Percentiles rank a stretch among this genome's conserved stretches.
These are phyloP conservation scores for Sarcodon sp. DNA, from an alignment of 768 basidiomycete species.

Conservation along the genomic window DNA sequence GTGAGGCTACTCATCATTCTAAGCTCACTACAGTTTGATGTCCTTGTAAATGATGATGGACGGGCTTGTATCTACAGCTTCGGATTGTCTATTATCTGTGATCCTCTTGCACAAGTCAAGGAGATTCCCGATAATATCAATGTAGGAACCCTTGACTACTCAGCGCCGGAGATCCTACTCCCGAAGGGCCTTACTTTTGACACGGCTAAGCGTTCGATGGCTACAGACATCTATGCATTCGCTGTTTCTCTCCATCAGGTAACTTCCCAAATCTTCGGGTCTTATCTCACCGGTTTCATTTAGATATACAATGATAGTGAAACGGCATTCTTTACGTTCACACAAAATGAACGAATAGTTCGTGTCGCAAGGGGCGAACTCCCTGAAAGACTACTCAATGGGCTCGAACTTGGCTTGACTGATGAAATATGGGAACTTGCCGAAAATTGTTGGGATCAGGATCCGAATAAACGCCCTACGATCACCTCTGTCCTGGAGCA, in stretches of 20 bases:
- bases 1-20: too few species aligned
- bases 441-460: slow-evolving; percentile 3
- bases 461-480: neutral
- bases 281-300: neutral
- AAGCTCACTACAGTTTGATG: too few species aligned
- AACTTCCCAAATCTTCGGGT: neutral
- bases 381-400: neutral
- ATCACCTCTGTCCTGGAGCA: neutral
- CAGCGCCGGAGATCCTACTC: slow-evolving; percentile 11
- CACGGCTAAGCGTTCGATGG: neutral
- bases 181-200: neutral
- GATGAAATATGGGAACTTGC: slow-evolving; percentile 2
- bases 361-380: slow-evolving; percentile 1
- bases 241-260: slow-evolving; percentile 2
- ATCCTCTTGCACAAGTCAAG: too few species aligned
- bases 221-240: slow-evolving; percentile 10
- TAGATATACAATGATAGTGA: slow-evolving; percentile 1
- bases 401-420: neutral
- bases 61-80: too few species aligned
- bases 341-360: slow-evolving; percentile 1
- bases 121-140: neutral
- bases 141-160: slow-evolving; percentile 8
- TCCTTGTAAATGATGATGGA: too few species aligned
- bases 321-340: neutral
- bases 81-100: too few species aligned